Percentiles rank a stretch among this genome's conserved stretches.
Evolutionary conservation across 331 rosid genomes (phyloP).

Genomic region (Quercus lobata): DNA sequence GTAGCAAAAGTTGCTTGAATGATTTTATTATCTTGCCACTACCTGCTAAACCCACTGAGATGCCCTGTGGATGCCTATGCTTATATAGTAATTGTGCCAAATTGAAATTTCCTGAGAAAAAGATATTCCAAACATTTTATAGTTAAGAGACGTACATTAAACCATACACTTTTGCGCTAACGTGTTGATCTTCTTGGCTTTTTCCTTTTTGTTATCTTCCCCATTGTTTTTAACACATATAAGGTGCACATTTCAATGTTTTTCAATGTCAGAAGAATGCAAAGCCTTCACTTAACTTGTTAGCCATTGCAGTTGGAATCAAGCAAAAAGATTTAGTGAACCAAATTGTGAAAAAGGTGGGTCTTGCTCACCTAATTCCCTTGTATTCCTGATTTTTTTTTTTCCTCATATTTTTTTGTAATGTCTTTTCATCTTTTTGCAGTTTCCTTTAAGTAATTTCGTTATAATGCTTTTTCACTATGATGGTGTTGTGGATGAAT

Average conservation of each 20-base stretch:
- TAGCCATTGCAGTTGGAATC: conserved; percentile 87
- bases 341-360: conserved; percentile 71
- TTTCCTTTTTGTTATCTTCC: background rate
- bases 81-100: no score
- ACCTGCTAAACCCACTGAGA: no score
- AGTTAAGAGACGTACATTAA: no score
- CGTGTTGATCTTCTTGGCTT: background rate
- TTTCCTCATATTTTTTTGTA: background rate
- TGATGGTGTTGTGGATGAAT: conserved; percentile 46
- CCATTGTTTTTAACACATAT: background rate
- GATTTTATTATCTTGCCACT: no score
- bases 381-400: conserved; percentile 2
- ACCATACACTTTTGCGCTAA: background rate
- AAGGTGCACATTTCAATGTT: background rate
- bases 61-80: no score
- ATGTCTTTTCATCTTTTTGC: background rate
- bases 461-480: conserved; percentile 52
- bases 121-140: no score
- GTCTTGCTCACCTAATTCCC: conserved; percentile 1
- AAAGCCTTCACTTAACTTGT: conserved; percentile 52
- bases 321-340: conserved; percentile 71
- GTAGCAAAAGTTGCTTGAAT: no score
- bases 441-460: conserved; percentile 43
- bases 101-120: no score
- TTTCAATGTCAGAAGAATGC: conserved; percentile 35